Base-by-base conservation (phyloP, 2,329 filamentous ascomycete genomes). In the Talaromyces sp. region DNA sequence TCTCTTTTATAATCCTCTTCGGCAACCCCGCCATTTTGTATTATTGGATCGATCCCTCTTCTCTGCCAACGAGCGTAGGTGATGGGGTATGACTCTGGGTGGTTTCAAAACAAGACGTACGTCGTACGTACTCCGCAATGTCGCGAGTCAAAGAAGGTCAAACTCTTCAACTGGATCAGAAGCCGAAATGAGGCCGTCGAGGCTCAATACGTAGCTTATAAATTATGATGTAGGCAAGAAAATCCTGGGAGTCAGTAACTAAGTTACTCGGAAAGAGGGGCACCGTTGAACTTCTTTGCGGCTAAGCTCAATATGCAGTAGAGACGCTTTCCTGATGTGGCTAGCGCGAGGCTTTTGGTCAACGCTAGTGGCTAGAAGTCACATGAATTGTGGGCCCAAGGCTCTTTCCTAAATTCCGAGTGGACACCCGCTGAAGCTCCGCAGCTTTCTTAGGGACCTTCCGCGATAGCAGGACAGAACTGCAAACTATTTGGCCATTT, bases 1-100 rank as follows among this genome's bases (percentile, higher is more conserved):
- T 99, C 84, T 99, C 95, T 79, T 99, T 99, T 71, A 97, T 84
- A 70, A 99, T 99, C 72, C 94, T 84, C 82, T 99, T 99, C 33
- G 94, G 93, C 64, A 99, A 81, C 63, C 91, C 86, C 89, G 76
- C 76, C 60, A 65, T 65, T 59, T 43, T 60, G 33, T 22, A 13
- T 25, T 35, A 15, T 46, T 25, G 41, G 17, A 21, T 28, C n/a
- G 8, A 19, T 28, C 15, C 21, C n/a, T 37, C 31, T 28, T 22
- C 33, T 10, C 31, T 22, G 25, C 19, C 22, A 40, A 31, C 25
- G 39, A 36, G 28, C 10, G 19, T 41, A 21, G 22, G 7, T 8
- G 22, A 41, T 25, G 21, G 39, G 15, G n/a, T 19, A 13, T 33
- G 51, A 28, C 13, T n/a, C 43, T 28, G 7, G 4, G 19, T 43